Conservation (phyloP, 768 basidiomycete species). For the Lactifluus volemus region DNA sequence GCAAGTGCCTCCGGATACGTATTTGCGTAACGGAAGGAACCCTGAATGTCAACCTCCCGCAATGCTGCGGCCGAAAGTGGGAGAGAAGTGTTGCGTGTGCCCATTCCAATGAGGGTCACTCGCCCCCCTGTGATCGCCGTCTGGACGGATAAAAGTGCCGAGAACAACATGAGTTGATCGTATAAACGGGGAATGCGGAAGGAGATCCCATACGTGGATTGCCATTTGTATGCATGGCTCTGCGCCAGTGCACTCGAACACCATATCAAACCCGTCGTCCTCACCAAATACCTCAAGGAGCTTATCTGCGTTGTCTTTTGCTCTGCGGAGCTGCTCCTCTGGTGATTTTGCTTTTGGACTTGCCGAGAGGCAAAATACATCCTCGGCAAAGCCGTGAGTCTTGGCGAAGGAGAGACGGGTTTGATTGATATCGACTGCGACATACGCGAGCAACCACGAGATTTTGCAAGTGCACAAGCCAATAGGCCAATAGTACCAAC, state of each 20-base stretch:
- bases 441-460: slow-evolving; percentile 57
- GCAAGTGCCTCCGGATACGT: slow-evolving; percentile 83
- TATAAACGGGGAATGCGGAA: slow-evolving; percentile 9
- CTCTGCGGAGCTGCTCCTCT: slow-evolving; percentile 49
- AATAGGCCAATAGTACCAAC: slow-evolving; percentile 92
- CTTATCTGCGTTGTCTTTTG: slow-evolving; percentile 46
- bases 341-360: slow-evolving; percentile 38
- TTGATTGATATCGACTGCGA: slow-evolving; percentile 82
- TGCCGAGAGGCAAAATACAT: slow-evolving; percentile 56
- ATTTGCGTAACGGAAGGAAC: slow-evolving; percentile 86
- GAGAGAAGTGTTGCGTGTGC: slow-evolving; percentile 68
- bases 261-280: slow-evolving; percentile 79
- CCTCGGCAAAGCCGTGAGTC: slow-evolving; percentile 64
- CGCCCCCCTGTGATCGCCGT: slow-evolving; percentile 78
- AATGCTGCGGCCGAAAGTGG: slow-evolving; percentile 78
- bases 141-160: slow-evolving; percentile 31
- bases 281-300: slow-evolving; percentile 49
- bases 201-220: slow-evolving; percentile 59
- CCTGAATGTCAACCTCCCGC: slow-evolving; percentile 88
- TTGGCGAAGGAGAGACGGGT: slow-evolving; percentile 73
- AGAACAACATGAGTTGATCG: slow-evolving; percentile 11
- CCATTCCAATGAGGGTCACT: slow-evolving; percentile 95
- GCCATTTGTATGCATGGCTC: slow-evolving; percentile 89
- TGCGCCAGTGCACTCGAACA: slow-evolving; percentile 94
- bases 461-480: slow-evolving; percentile 70